Base-by-base conservation (phyloP, 129 eudicot genomes). In the Ambrosia trifida region DNA sequence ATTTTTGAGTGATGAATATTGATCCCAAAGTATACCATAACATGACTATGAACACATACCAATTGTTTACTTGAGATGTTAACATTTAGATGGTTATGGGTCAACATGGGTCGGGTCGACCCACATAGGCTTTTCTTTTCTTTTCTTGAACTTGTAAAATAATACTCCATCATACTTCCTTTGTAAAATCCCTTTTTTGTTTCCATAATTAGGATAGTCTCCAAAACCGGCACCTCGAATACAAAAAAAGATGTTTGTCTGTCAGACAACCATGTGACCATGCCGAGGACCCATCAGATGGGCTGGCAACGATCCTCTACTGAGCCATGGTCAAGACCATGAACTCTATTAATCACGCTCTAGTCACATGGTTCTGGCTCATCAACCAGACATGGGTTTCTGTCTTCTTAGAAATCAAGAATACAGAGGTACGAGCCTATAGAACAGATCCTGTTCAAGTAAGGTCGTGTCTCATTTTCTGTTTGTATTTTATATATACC, bases 1-100 rank as follows among this genome's bases (percentile, higher is more conserved):
- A 9, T 41, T 74, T 74, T 51, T 74, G 6, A 46, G 40, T 72
- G 77, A 73, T 73, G 36, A 32, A 73, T 69, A 47, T 45, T 11
- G 17, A 8, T n/a, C 66, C 32, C 35, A 41, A 66, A 17, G 74
- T 68, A 76, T 58, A 67, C 70, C 51, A 5, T 62, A 35, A 73
- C 14, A 24, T 67, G 74, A 68, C 68, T 76, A 67, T 33, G 69
- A 57, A 75, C 66, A 66, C 70, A 52, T 56, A 16, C 19, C 49
- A 24, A 24, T 24, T 24, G 28, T 24, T 24, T 24, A 24, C 43
- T 6, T 74, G 64, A 60, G 56, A 75, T 75, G 28, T 24, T 24
- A 24, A 24, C 28, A 24, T 24, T 0, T 24, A 24, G 28, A 24
- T 0, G 28, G 28, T 24, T 24, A 24, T 24, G 28, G 28, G 28